These are phyloP conservation scores for Trifolium repens DNA, from an alignment of 306 rosid species.

Conservation along the genomic window DNA sequence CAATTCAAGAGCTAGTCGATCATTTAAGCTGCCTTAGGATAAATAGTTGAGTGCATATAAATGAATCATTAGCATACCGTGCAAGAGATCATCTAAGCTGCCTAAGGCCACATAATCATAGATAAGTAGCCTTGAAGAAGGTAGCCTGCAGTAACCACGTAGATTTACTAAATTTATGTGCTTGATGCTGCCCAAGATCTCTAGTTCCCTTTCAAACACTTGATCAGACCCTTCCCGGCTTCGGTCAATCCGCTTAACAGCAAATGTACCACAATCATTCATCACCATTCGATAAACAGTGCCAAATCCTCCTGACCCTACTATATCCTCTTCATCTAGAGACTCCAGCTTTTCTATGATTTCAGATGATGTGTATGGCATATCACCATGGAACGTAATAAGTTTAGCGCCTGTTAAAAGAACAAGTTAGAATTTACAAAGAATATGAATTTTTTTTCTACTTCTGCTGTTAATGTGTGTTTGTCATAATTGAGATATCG, in stretches of 20 bases:
- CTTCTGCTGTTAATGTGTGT: neutral
- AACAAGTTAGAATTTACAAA: slow-evolving; percentile 22
- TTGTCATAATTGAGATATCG: slow-evolving; percentile 26
- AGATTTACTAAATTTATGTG: slow-evolving; percentile 89
- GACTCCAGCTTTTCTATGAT: slow-evolving; percentile 89
- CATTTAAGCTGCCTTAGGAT: neutral
- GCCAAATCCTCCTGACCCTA: slow-evolving; percentile 94
- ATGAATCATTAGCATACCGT: slow-evolving; percentile 61
- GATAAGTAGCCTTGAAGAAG: slow-evolving; percentile 86
- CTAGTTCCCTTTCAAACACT: slow-evolving; percentile 88
- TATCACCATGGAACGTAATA: slow-evolving; percentile 92
- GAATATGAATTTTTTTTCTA: neutral
- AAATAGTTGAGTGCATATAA: neutral
- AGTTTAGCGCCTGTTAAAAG: slow-evolving; percentile 74
- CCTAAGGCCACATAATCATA: slow-evolving; percentile 80
- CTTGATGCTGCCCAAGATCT: slow-evolving; percentile 87
- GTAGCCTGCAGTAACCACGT: slow-evolving; percentile 96
- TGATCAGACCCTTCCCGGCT: slow-evolving; percentile 80
- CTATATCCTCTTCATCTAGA: slow-evolving; percentile 73
- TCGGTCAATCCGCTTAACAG: slow-evolving; percentile 87
- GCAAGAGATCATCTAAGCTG: slow-evolving; percentile 88
- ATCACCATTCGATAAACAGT: slow-evolving; percentile 93
- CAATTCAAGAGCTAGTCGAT: neutral
- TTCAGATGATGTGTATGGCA: slow-evolving; percentile 83
- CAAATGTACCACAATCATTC: slow-evolving; percentile 89